Evolutionary conservation across 208 protist species (phyloP).

Genomic region (Phytomonas serpens): DNA sequence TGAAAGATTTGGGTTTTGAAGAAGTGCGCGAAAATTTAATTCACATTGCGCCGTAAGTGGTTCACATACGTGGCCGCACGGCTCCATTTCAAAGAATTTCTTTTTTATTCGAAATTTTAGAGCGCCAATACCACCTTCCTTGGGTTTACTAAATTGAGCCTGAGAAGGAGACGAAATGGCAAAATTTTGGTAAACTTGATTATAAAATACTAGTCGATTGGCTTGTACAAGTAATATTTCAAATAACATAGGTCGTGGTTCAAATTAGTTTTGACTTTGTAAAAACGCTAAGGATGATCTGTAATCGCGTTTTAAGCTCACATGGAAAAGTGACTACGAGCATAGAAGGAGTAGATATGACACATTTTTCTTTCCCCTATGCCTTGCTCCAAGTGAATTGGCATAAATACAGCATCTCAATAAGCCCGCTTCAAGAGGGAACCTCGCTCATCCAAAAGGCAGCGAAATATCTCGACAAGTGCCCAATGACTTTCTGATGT

Average conservation of each 20-base stretch:
- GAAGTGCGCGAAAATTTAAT: slow-evolving; percentile 19
- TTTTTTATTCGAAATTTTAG: not conserved
- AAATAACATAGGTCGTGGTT: not conserved
- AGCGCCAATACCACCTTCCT: not conserved
- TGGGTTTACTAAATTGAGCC: not conserved
- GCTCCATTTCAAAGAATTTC: not conserved
- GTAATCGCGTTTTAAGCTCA: not conserved
- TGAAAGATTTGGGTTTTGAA: slow-evolving; percentile 15
- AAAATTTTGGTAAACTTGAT: not conserved
- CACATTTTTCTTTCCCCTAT: not conserved
- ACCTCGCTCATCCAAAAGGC: not conserved
- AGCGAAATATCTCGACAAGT: not conserved
- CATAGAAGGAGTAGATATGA: not conserved
- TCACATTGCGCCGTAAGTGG: not conserved
- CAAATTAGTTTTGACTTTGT: not conserved
- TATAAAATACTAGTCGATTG: not conserved
- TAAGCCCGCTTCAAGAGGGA: not conserved
- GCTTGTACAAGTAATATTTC: not conserved
- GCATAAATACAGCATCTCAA: not conserved
- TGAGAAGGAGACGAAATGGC: not conserved
- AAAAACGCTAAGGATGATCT: not conserved
- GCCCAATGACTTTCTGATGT: not conserved
- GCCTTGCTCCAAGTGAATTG: not conserved
- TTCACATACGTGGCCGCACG: not conserved
- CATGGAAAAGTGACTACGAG: not conserved